Conservation (phyloP, 441 rosid genomes). For the Melastoma candidum region DNA sequence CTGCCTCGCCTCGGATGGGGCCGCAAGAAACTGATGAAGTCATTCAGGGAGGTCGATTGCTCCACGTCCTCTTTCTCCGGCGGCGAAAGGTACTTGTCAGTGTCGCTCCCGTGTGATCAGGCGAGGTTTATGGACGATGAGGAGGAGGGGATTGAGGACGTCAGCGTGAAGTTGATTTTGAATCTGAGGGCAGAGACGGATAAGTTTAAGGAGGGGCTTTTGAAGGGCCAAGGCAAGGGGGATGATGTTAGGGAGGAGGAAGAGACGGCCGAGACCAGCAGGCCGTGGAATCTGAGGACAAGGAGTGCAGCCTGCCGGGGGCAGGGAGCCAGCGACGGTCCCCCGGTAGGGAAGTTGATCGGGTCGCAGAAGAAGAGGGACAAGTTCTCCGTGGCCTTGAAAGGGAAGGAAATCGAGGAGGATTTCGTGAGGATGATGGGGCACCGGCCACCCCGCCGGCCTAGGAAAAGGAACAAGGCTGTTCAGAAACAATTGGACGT, state of each 20-base stretch:
- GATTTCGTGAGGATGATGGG: constrained; percentile 20
- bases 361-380: constrained; percentile 22
- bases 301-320: constrained; percentile 51
- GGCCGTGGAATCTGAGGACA: constrained; percentile 59
- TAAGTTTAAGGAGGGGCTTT: background rate
- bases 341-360: constrained; percentile 23
- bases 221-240: constrained; percentile 7
- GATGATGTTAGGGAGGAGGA: constrained; percentile 20
- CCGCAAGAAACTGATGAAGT: constrained; percentile 48
- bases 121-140: constrained; percentile 23
- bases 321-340: constrained; percentile 28
- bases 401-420: constrained; percentile 44
- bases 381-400: constrained; percentile 35
- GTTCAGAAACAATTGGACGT: constrained; percentile 40
- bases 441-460: constrained; percentile 49
- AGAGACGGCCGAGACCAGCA: constrained; percentile 2
- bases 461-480: constrained; percentile 51
- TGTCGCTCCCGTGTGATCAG: too few relatives aligned
- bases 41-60: constrained; percentile 29
- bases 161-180: constrained; percentile 5
- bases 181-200: constrained; percentile 8
- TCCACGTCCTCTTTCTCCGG: background rate
- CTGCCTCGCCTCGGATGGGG: constrained; percentile 83
- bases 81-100: background rate
- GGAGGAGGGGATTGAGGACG: constrained; percentile 18